A percentile compares a stretch with the other conserved stretches of the same genome.
Conservation (phyloP, 164 flowering plant genomes). For the Stephania japonica region DNA sequence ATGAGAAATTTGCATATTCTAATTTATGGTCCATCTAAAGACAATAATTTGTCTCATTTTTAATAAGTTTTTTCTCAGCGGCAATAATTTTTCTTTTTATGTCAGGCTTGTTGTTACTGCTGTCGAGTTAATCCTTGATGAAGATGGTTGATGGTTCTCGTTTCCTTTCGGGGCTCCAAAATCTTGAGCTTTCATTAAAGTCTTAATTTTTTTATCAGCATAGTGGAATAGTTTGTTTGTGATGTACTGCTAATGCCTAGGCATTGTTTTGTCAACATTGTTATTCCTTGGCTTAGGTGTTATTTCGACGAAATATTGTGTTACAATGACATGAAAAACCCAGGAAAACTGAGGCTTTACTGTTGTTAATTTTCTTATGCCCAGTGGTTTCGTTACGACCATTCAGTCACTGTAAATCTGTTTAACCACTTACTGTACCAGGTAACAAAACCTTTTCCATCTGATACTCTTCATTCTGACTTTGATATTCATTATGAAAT, state of each 20-base stretch:
- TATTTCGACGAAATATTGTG: background rate
- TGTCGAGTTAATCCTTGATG: background rate
- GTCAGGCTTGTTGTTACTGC: conserved; percentile 1
- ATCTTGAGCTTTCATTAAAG: background rate
- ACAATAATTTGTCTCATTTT: background rate
- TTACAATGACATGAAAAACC: background rate
- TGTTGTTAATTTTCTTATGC: no score
- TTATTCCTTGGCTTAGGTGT: background rate
- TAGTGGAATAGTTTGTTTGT: background rate
- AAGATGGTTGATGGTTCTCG: conserved; percentile 3
- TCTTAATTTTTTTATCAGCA: background rate
- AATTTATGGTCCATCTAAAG: background rate
- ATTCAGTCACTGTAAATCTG: no score
- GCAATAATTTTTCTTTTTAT: background rate
- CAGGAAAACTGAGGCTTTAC: background rate
- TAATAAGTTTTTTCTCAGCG: background rate
- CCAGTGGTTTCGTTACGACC: no score
- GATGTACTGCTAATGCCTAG: background rate
- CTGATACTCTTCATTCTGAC: no score
- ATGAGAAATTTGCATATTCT: background rate
- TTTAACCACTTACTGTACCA: no score
- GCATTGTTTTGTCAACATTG: background rate
- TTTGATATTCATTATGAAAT: no score
- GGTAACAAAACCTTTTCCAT: no score
- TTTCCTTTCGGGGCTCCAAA: background rate